Percentiles rank a stretch among this genome's conserved stretches.
Evolutionary conservation across 148 eudicot genomes (phyloP).

Genomic region (Vaccinium myrtillus): DNA sequence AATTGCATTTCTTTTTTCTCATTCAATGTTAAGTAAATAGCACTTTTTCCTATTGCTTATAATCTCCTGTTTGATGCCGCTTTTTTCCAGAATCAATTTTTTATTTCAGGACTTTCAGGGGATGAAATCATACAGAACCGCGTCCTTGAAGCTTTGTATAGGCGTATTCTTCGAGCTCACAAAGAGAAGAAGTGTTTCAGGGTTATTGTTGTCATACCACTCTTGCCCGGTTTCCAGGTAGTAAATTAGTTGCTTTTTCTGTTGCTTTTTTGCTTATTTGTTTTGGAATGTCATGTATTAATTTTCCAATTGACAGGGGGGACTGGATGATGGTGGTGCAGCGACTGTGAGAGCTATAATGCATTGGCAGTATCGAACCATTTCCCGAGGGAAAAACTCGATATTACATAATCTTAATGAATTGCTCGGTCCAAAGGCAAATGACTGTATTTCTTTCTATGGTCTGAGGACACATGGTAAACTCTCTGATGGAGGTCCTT

Average conservation of each 20-base stretch:
- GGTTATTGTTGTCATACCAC: constrained; percentile 86
- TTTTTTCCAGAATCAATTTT: constrained; percentile 88
- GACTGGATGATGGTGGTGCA: constrained; percentile 97
- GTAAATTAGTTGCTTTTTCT: constrained; percentile 6
- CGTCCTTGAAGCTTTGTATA: constrained; percentile 72
- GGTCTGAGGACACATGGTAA: constrained; percentile 87
- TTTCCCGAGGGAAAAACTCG: constrained; percentile 80
- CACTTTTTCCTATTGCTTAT: background rate
- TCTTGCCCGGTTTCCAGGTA: constrained; percentile 97
- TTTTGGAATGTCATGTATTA: background rate
- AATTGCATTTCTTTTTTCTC: background rate
- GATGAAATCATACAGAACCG: constrained; percentile 87
- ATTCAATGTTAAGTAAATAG: background rate
- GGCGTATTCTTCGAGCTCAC: constrained; percentile 79
- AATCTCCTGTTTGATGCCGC: constrained; percentile 14
- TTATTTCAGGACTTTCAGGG: constrained; percentile 94
- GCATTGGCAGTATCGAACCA: constrained; percentile 99
- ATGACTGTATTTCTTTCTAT: constrained; percentile 88
- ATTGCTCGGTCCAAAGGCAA: constrained; percentile 65
- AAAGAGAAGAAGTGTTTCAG: constrained; percentile 86
- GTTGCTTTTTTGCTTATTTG: background rate
- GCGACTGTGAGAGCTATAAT: constrained; percentile 97
- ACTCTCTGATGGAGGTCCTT: constrained; percentile 70
- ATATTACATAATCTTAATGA: constrained; percentile 77
- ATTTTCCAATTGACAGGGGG: constrained; percentile 55